phyloP scores from a whole-genome alignment of 345 rosid genomes.

The Brassica nigra region DNA sequence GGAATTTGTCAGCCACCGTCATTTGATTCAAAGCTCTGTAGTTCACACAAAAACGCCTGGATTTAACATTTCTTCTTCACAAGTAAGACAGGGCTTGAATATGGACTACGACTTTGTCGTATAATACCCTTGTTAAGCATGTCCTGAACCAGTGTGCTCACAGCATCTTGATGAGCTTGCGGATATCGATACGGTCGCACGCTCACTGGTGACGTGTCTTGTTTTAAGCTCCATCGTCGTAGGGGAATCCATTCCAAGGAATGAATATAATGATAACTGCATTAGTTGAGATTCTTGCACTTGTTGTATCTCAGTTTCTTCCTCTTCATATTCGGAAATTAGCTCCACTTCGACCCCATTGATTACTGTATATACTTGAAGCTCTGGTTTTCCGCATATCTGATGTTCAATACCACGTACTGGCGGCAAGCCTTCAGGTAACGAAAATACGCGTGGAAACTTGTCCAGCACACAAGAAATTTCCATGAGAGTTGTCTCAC shows the following conservation, averaged over 20 bases:
- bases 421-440: not conserved
- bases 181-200: not conserved
- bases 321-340: too few relatives aligned
- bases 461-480: not conserved
- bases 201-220: not conserved
- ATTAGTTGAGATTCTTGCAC: too few relatives aligned
- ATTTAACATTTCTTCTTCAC: not conserved
- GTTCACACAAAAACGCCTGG: not conserved
- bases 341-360: too few relatives aligned
- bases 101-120: not conserved
- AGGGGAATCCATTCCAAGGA: too few relatives aligned
- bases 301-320: too few relatives aligned
- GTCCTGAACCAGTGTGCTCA: not conserved
- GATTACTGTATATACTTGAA: not conserved
- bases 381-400: not conserved
- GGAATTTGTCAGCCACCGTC: not conserved
- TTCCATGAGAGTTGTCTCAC: not conserved
- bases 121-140: not conserved
- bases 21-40: not conserved
- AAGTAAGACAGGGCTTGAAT: not conserved
- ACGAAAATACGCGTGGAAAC: not conserved
- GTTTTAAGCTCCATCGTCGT: not conserved
- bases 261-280: too few relatives aligned
- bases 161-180: not conserved
- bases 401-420: not conserved